Base-by-base conservation (phyloP, 2,329 filamentous ascomycete genomes). In the Aureobasidium sp. region DNA sequence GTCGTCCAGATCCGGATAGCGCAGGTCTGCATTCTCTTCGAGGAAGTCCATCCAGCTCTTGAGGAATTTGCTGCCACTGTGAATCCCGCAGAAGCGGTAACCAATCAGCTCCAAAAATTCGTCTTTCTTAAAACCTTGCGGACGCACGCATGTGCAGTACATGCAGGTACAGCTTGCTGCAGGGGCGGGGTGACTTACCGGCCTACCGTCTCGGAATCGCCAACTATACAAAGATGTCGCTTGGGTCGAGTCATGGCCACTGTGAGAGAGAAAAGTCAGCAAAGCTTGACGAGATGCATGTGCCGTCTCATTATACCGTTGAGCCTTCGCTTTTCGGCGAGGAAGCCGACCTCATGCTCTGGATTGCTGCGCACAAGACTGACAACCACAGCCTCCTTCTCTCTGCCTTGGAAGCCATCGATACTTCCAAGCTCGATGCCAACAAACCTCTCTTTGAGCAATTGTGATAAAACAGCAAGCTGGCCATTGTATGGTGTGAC, bases 401-500 rank as follows among this genome's bases (percentile, higher is more conserved):
- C 94, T 20, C 46, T 59, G 37, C 94, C 94, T 74, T 99, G 94
- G 73, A 99, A 99, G 2, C 93, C 94, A 74, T 99, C 94, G 2
- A 99, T 90, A 69, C 91, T 96, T 37, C 94, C 94, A n/a, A 99
- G 80, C 74, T 99, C 94, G 56, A 99, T 85, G 13, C 88, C 91
- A 0, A 89, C 88, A 69, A 88, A 96, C 42, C 80, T 78, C 64
- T 94, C 89, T 71, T 93, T 94, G 55, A 99, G 81, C 66, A 88
- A 81, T 41, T 81, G 78, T 13, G 91, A 87, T 57, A 97, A 79
- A 12, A 95, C 76, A 5, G 89, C 87, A 39, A 97, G 82, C 82
- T 94, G 94, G 15, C 90, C 94, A 76, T 97, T 97, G 77, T 99
- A 99, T 42, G 94, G 94, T 52, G 94, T 97, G 59, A 99, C 87